Evolutionary conservation across 106 monocot genomes (phyloP), one percentile per base, ranked within the genome.

Genomic region (Dendrobium officinale): DNA sequence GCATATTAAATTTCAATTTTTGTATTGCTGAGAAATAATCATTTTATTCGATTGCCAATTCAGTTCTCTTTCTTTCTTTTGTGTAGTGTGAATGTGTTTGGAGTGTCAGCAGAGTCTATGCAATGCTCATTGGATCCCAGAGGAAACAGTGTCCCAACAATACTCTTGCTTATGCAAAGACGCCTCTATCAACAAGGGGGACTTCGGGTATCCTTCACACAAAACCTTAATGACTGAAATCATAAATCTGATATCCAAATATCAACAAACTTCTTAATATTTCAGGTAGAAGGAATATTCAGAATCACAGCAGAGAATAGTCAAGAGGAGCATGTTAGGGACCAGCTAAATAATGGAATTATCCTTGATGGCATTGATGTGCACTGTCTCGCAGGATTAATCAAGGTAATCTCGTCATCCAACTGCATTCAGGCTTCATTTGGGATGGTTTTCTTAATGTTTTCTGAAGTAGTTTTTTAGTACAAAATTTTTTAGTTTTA

Each of bases 231-330:
- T 33, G 76, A 40, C 41, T 2, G 22, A 20, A 29, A 33, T 33
- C 20, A 9, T 67, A 56, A 22, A 33, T 43, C 7, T 80, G 45
- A 56, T 68, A 42, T 78, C 26, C 31, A 33, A 68, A 37, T 66
- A 42, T 76, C 80, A 27, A 72, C 84, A 8, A 15, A 56, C 17
- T 56, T 72, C 78, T 68, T 44, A 48, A 29, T 47, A 79, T 29
- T 67, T 59, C 88, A 91, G 91, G 86, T 86, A 51, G 89, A 89
- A 86, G 89, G 88, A 42, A 89, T 89, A 58, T 89, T 89, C 81
- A 86, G 88, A 81, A 89, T 89, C 42, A 84, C 83, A 79, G 86
- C 86, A 33, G 86, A 85, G 42, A 87, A 90, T 78, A 85, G 82
- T 75, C 87, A 90, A 80, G 90, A 90, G 78, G 90, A 90, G 78